A percentile compares a stretch with the other conserved stretches of the same genome.
phyloP scores from a whole-genome alignment of 768 basidiomycete species.

The Tulasnella sp. region DNA sequence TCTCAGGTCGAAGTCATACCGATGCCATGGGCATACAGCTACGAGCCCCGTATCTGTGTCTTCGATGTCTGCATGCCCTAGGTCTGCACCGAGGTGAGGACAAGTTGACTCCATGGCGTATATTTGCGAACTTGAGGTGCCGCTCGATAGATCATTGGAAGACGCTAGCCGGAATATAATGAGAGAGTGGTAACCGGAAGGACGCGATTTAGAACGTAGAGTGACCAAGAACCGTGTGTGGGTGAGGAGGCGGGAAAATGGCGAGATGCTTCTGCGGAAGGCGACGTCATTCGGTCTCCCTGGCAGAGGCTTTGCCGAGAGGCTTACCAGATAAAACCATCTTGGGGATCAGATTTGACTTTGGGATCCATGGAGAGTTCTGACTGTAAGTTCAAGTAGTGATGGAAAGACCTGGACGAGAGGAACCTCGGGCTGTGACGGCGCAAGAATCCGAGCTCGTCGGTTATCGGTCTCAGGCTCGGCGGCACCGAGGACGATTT shows the following conservation, averaged over 20 bases:
- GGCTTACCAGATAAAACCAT: too few species aligned
- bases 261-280: constrained; percentile 8
- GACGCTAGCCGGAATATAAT: constrained; percentile 52
- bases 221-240: constrained; percentile 51
- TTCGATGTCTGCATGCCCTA: constrained; percentile 72
- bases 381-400: too few species aligned
- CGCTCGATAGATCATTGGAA: constrained; percentile 12
- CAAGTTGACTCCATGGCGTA: constrained; percentile 74
- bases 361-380: too few species aligned
- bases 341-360: too few species aligned
- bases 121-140: constrained; percentile 30
- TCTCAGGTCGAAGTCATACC: constrained; percentile 57
- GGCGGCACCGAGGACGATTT: too few species aligned
- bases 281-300: too few species aligned
- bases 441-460: too few species aligned
- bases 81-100: constrained; percentile 68
- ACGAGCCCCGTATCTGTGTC: constrained; percentile 44
- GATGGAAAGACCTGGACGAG: too few species aligned
- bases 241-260: constrained; percentile 24
- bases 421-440: too few species aligned
- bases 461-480: too few species aligned
- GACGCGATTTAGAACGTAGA: constrained; percentile 43
- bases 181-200: constrained; percentile 40
- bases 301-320: too few species aligned
- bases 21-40: constrained; percentile 64